Evolutionary conservation across 257 asterid genomes (phyloP).

Genomic region (Lantana camara): DNA sequence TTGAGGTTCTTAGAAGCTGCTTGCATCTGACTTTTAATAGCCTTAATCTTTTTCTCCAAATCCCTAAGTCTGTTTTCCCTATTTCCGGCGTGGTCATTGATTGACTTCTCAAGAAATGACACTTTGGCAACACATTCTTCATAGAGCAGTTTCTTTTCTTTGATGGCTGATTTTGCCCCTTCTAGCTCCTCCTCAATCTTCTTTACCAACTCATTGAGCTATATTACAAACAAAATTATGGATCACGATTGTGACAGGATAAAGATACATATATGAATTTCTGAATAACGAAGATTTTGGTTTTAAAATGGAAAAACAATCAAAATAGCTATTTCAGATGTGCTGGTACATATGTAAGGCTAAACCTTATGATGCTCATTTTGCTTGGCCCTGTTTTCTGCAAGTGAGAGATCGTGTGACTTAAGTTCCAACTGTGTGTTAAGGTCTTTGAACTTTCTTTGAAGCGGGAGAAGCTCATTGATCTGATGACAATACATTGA

Average conservation of each 20-base stretch:
- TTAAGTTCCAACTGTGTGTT: constrained; percentile 86
- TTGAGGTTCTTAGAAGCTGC: constrained; percentile 74
- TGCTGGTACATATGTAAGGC: constrained; percentile 17
- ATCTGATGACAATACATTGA: constrained; percentile 56
- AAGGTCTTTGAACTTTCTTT: constrained; percentile 78
- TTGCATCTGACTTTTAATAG: constrained; percentile 68
- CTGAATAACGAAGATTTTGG: constrained; percentile 5
- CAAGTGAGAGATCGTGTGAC: constrained; percentile 83
- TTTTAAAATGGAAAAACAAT: constrained; percentile 21
- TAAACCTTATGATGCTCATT: constrained; percentile 97
- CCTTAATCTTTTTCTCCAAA: constrained; percentile 80
- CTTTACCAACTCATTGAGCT: constrained; percentile 89
- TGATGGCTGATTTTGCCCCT: constrained; percentile 62
- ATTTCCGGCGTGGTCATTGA: constrained; percentile 78
- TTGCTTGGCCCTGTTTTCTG: constrained; percentile 86
- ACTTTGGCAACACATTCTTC: constrained; percentile 70
- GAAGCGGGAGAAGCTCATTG: constrained; percentile 81
- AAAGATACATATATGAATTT: constrained; percentile 7
- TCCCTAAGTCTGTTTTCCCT: constrained; percentile 82
- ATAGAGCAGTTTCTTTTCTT: constrained; percentile 63
- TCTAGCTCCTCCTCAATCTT: constrained; percentile 76
- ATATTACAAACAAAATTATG: constrained; percentile 29
- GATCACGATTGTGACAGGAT: constrained; percentile 6
- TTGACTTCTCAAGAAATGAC: constrained; percentile 70
- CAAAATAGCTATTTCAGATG: constrained; percentile 8